A percentile compares a stretch with the other conserved stretches of the same genome.
These are phyloP conservation scores for Alternaria hordeiaustralica DNA, from an alignment of 2,329 filamentous ascomycete species.

Conservation along the genomic window DNA sequence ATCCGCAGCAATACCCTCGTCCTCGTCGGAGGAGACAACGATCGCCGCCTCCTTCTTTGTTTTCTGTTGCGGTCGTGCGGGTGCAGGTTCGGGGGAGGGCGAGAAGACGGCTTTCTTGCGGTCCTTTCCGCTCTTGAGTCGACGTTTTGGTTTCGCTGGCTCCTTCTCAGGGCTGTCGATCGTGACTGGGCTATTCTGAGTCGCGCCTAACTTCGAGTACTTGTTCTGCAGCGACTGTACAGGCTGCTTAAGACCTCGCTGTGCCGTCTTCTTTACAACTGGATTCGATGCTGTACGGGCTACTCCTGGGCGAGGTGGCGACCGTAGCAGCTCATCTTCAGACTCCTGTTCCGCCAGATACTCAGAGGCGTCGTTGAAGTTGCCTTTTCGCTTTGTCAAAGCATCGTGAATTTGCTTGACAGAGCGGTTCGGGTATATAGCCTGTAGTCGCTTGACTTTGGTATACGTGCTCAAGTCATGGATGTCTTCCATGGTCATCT, in stretches of 20 bases:
- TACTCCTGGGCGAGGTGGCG: slow-evolving; percentile 33
- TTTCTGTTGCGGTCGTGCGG: slow-evolving; percentile 27
- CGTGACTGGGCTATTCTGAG: slow-evolving; percentile 20
- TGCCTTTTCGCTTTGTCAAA: slow-evolving; percentile 58
- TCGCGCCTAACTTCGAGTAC: slow-evolving; percentile 46
- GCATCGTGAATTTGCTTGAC: slow-evolving; percentile 59
- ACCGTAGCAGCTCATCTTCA: slow-evolving; percentile 45
- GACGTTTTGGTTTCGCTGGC: slow-evolving; percentile 41
- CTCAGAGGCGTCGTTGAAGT: slow-evolving; percentile 60
- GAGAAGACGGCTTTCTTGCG: slow-evolving; percentile 40
- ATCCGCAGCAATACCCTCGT: slow-evolving; percentile 45
- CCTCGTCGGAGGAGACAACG: slow-evolving; percentile 36
- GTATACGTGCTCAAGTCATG: slow-evolving; percentile 56
- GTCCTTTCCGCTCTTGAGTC: slow-evolving; percentile 56
- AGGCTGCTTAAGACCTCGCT: slow-evolving; percentile 62
- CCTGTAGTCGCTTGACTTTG: slow-evolving; percentile 61
- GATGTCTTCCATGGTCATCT: slow-evolving; percentile 35
- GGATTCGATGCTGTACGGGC: slow-evolving; percentile 18
- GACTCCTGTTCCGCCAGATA: slow-evolving; percentile 30
- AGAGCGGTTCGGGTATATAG: slow-evolving; percentile 55
- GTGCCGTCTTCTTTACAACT: slow-evolving; percentile 56
- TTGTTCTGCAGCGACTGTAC: slow-evolving; percentile 65
- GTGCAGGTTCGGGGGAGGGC: slow-evolving; percentile 24
- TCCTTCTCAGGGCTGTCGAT: slow-evolving; percentile 25
- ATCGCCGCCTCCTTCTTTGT: slow-evolving; percentile 16